Evolutionary conservation across 352 stramenopile genomes (phyloP), one percentile per base, ranked within the genome.

Genomic region (Aphanomyces euteiches): DNA sequence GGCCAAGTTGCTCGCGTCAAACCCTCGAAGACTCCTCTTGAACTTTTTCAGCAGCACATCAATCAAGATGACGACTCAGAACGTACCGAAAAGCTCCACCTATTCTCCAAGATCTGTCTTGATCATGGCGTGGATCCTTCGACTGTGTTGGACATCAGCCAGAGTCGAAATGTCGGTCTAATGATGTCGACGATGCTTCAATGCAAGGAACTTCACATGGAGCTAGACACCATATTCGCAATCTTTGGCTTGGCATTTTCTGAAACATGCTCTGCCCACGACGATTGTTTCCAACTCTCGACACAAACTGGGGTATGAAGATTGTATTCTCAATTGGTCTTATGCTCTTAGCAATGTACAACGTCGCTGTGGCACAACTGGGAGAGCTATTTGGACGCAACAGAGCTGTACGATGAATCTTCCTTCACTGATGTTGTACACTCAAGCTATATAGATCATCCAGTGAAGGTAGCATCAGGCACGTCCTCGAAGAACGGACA

Each of bases 291-390:
- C 47, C 34, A 63, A 10, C 57, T 53, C 12, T 6, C 4, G 2
- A 10, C 57, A 10, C 8, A 58, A 3, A 28, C 2, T 28, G 28
- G 28, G 28, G 28, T 28, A 28, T 28, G 28, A 28, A 0, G 28
- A 28, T 28, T 53, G 45, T 53, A 19, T 15, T 53, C 45, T 53
- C n/a, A 19, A 19, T 15, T 53, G n/a, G 45, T n/a, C 45, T 28
- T 28, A 53, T n/a, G n/a, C n/a, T 10, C 50, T 21, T 38, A n/a
- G 28, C 50, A 58, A 61, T 70, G 64, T 38, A 61, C 64, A 12
- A 64, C 64, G 8, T n/a, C 40, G 39, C 54, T 63, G 8, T 70
- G 64, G 64, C 43, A 70, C 17, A 3, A 39, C 12, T 70, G 64
- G 64, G 64, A 70, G 19, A 19, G 53, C 39, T 53, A 61, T 40